Base-by-base conservation (phyloP, 768 basidiomycete genomes). In the Clitopilus passeckerianus region DNA sequence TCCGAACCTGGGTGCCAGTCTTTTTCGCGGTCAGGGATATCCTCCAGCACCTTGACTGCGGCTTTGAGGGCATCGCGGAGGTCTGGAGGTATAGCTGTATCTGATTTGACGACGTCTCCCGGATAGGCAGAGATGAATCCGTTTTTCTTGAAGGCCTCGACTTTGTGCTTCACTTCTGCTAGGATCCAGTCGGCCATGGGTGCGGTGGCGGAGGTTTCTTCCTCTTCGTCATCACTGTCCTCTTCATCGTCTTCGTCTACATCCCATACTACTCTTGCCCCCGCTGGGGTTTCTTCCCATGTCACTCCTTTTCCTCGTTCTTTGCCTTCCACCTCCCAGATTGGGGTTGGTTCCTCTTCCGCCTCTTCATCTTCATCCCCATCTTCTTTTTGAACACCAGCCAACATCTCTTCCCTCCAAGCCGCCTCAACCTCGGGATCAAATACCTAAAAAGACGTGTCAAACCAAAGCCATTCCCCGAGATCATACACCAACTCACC, bases 1-100 rank as follows among this genome's bases (percentile, higher is more conserved):
- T 77, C 67, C 0, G 75, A 74, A 8, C 69, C 66, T 7, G 77
- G 78, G 61, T 78, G 77, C 78, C 77, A 79, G 61, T 78, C 78
- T 27, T 71, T 71, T 56, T 70, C 35, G 0, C 65, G 63, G 5
- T 69, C 70, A 0, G 72, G 69, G 1, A 73, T 66, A 43, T 72
- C 57, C 57, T 79, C 74, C 12, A 79, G 72, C 6, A 62, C 23
- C 5, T 58, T 44, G 15, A 63, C 64, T 5, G 62, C 69, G 2
- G 61, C 43, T 18, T 62, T 62, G 5, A 75, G 61, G 16, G 43
- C 53, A 10, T 64, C 56, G 12, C 59, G 60, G 27, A 71, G 52
- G 6, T 60, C 14, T 1, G n/a, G 34, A 2, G 71, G 61, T 15
- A 74, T 61, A n/a, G 68, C 65, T 46, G 44, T 58, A 59, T 73